phyloP scores from a whole-genome alignment of 1,284 basidiomycete species.

The Cryptococcus hybrid region DNA sequence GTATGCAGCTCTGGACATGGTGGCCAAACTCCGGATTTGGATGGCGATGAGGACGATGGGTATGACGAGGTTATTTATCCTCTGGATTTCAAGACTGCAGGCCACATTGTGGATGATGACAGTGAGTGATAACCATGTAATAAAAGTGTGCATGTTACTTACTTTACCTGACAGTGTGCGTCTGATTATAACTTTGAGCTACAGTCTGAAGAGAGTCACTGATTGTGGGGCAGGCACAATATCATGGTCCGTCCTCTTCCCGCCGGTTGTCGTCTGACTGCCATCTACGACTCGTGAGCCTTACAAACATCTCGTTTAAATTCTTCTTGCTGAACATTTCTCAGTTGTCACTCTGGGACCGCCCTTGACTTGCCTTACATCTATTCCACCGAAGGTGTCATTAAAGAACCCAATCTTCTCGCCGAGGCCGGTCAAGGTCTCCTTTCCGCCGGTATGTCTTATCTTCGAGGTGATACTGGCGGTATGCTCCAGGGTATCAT shows the following conservation, averaged over 20 bases:
- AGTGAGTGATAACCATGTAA: constrained; percentile 21
- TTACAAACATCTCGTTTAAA: background rate
- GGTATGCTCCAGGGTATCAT: constrained; percentile 61
- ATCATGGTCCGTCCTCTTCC: constrained; percentile 69
- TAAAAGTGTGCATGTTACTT: background rate
- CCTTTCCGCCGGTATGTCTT: constrained; percentile 51
- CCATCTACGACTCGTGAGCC: constrained; percentile 68
- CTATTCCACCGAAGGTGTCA: constrained; percentile 89
- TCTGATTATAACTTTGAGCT: background rate
- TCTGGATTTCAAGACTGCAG: constrained; percentile 67
- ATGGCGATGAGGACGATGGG: constrained; percentile 56
- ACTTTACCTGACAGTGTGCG: constrained; percentile 10
- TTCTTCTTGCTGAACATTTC: background rate
- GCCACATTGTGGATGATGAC: constrained; percentile 72
- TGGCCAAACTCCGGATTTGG: constrained; percentile 67
- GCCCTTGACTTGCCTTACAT: constrained; percentile 54
- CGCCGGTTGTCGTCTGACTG: constrained; percentile 79
- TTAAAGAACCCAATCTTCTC: constrained; percentile 86
- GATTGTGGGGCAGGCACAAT: constrained; percentile 16
- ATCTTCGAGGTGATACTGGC: constrained; percentile 64
- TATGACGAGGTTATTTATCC: constrained; percentile 71
- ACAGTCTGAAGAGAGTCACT: no score
- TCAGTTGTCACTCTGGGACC: constrained; percentile 42
- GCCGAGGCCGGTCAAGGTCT: constrained; percentile 74
- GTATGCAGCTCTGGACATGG: constrained; percentile 64